Evolutionary conservation across 2,329 filamentous ascomycete genomes (phyloP).

Genomic region (Phoma sp.): DNA sequence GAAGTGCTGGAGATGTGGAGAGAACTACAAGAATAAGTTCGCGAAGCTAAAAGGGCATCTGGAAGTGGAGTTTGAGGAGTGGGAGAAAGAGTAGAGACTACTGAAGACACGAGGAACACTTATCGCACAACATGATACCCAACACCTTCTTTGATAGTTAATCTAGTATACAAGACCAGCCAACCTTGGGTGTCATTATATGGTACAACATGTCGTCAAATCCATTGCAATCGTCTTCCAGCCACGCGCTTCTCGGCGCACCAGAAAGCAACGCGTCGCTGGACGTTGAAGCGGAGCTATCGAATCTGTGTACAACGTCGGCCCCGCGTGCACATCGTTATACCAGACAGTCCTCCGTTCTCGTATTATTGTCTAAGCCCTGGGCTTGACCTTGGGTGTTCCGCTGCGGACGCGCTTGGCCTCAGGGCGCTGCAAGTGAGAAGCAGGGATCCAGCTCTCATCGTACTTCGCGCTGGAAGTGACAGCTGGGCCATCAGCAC

Average conservation of each 20-base stretch:
- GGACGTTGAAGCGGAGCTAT: not conserved
- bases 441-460: conserved; percentile 90
- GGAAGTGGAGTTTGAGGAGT: conserved; percentile 73
- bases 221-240: not conserved
- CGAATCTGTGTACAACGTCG: not conserved
- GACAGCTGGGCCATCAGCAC: conserved; percentile 73
- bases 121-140: not conserved
- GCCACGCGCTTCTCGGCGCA: not conserved
- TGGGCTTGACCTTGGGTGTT: conserved; percentile 49
- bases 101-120: not conserved
- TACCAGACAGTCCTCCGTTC: not conserved
- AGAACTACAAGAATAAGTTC: conserved; percentile 77
- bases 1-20: conserved; percentile 83
- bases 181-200: conserved; percentile 21
- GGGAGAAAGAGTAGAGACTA: conserved; percentile 61
- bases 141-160: conserved; percentile 14
- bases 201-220: conserved; percentile 21
- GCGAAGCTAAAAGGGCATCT: conserved; percentile 77
- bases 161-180: conserved; percentile 27
- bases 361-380: conserved; percentile 15
- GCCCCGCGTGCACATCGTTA: not conserved
- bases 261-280: not conserved
- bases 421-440: conserved; percentile 86
- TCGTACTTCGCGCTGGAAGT: conserved; percentile 80
- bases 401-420: conserved; percentile 65